Percentiles rank a stretch among this genome's conserved stretches.
These are phyloP conservation scores for Lactifluus hygrophoroides DNA, from an alignment of 768 basidiomycete species.

Conservation along the genomic window DNA sequence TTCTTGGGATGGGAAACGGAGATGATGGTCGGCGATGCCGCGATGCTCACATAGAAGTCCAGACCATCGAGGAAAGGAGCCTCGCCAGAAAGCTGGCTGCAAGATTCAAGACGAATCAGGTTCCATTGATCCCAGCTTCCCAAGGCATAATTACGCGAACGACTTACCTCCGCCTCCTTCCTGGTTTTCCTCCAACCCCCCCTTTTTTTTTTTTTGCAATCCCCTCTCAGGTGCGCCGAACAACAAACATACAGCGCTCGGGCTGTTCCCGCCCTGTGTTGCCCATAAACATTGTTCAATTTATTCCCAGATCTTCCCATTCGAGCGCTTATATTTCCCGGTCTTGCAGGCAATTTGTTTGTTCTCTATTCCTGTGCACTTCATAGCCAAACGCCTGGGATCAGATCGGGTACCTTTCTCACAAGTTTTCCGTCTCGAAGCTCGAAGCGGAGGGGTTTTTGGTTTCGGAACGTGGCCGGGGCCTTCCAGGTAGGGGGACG, in stretches of 20 bases:
- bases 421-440: conserved; percentile 12
- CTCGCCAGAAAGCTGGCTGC: conserved; percentile 13
- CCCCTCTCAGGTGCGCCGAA: conserved; percentile 7
- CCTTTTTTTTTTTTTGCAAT: conserved; percentile 15
- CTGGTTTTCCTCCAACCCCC: conserved; percentile 8
- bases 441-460: conserved; percentile 4
- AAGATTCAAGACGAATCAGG: conserved; percentile 19
- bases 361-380: neutral
- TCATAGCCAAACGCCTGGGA: conserved; percentile 5
- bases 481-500: neutral
- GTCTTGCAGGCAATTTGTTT: conserved; percentile 2
- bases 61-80: conserved; percentile 17
- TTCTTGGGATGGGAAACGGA: conserved; percentile 20
- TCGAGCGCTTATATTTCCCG: conserved; percentile 5
- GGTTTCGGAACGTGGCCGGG: neutral
- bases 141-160: conserved; percentile 20
- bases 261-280: conserved; percentile 9
- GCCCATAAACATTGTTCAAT: neutral
- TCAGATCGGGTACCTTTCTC: conserved; percentile 13
- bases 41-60: conserved; percentile 18
- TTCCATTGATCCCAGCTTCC: conserved; percentile 19
- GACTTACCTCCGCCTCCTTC: conserved; percentile 14
- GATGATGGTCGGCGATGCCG: conserved; percentile 19
- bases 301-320: conserved; percentile 1
- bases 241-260: conserved; percentile 18